Percentiles rank a stretch among this genome's conserved stretches.
phyloP scores from a whole-genome alignment of 2,329 filamentous ascomycete genomes.

The Raffaelea ambrosiae region DNA sequence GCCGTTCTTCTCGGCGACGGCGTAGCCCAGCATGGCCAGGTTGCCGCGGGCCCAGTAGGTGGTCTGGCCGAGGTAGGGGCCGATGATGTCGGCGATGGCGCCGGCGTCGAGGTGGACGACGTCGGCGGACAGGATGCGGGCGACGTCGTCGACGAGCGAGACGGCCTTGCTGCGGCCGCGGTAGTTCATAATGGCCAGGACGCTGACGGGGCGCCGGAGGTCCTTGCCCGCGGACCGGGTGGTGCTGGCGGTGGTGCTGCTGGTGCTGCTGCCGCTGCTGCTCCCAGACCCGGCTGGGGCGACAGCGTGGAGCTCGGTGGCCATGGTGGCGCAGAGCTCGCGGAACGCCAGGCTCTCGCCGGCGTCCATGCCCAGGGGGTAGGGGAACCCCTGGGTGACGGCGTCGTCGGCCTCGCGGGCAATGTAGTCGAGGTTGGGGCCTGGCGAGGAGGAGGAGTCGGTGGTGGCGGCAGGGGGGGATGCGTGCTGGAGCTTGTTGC shows the following conservation, averaged over 20 bases:
- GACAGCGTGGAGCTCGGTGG: slow-evolving; percentile 20
- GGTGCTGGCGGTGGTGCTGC: background rate
- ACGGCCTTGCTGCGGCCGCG: slow-evolving; percentile 19
- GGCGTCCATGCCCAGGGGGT: slow-evolving; percentile 3
- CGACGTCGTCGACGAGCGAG: slow-evolving; percentile 20
- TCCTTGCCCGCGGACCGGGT: slow-evolving; percentile 15
- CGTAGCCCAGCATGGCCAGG: slow-evolving; percentile 48
- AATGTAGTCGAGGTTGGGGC: background rate
- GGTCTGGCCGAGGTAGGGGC: slow-evolving; percentile 59
- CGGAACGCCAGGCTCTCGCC: slow-evolving; percentile 18
- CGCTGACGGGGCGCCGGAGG: slow-evolving; percentile 22
- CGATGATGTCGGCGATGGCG: slow-evolving; percentile 61
- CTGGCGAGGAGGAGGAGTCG: background rate
- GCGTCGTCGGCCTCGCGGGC: slow-evolving; percentile 6
- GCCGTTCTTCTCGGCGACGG: slow-evolving; percentile 45
- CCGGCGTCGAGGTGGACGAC: slow-evolving; percentile 60
- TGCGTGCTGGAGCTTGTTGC: background rate
- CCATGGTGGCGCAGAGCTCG: slow-evolving; percentile 23
- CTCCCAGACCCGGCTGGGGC: slow-evolving; percentile 9
- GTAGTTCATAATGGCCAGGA: slow-evolving; percentile 26
- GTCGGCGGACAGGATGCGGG: slow-evolving; percentile 46
- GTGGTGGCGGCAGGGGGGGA: too few species aligned
- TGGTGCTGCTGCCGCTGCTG: background rate
- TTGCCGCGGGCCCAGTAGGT: slow-evolving; percentile 37
- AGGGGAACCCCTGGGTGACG: background rate